Evolutionary conservation across 2,329 filamentous ascomycete genomes (phyloP), one percentile per base, ranked within the genome.

Genomic region (Ilyonectria destructans): DNA sequence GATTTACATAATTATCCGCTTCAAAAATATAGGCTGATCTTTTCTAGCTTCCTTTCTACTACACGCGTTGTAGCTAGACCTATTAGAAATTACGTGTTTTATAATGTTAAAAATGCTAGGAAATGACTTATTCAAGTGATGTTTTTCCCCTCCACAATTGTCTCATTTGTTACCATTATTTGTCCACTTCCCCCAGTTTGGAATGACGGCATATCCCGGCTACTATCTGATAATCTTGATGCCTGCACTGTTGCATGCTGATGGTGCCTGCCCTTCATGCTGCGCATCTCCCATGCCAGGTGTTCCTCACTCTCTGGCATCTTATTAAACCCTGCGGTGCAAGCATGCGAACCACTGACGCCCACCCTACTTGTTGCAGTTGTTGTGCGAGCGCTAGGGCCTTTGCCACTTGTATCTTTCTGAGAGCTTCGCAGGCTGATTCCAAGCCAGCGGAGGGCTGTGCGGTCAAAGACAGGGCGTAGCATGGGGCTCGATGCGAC

Each of bases 401-500:
- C 45, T 43, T 37, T 60, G 2, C 33, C 23, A 31, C 46, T 45
- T 17, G 23, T 57, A 9, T 31, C 55, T n/a, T 60, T 60, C 23
- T 43, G 52, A 12, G 58, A 62, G 29, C 58, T 58, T 35, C 51
- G 31, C 2, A 65, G 5, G 31, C 46, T 58, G 43, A 68, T 51
- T 1, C 55, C 54, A 10, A 68, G 46, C 63, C 63, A 56, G 17
- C 45, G 54, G 5, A 58, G 21, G 21, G 61, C 58, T 13, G 57
- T 55, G 17, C 62, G 48, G 35, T 70, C 62, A n/a, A 68, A 68
- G 13, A 70, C 54, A 3, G 65, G 68, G 0, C 62, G 65, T 29
- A 68, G 35, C 40, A 58, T 58, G 6, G 68, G 66, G 19, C 65
- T 70, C 2, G 68, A 70, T n/a, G 68, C 68, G 4, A 70, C 65